Evolutionary conservation across 352 stramenopile species (phyloP).

Genomic region (Bremia lactucae): DNA sequence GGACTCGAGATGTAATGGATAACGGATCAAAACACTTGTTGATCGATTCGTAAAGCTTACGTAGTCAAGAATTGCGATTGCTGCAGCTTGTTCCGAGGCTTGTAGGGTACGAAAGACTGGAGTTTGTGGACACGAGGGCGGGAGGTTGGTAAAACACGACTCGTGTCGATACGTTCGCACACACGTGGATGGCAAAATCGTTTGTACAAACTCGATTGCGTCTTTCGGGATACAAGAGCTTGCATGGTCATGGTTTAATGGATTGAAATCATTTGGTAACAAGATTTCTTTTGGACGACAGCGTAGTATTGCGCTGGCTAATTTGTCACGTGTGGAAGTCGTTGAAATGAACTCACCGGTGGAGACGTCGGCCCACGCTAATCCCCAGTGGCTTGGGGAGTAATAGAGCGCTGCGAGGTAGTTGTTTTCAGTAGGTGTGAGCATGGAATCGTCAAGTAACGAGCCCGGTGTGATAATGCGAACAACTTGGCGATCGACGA

Average conservation of each 20-base stretch:
- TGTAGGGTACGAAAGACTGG: slow-evolving; percentile 12
- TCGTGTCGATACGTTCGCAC: slow-evolving; percentile 52
- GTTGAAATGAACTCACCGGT: slow-evolving; percentile 71
- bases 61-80: slow-evolving; percentile 53
- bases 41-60: slow-evolving; percentile 50
- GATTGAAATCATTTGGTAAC: slow-evolving; percentile 35
- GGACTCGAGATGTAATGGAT: slow-evolving; percentile 46
- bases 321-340: slow-evolving; percentile 39
- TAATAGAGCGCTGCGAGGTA: slow-evolving; percentile 53
- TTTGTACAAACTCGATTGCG: slow-evolving; percentile 21
- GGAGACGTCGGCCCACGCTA: slow-evolving; percentile 69
- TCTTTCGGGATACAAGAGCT: slow-evolving; percentile 16
- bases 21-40: slow-evolving; percentile 19
- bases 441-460: slow-evolving; percentile 68
- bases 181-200: slow-evolving; percentile 32
- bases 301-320: slow-evolving; percentile 44
- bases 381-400: slow-evolving; percentile 24
- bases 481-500: slow-evolving; percentile 71
- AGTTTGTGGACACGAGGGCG: too few relatives aligned
- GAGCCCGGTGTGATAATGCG: slow-evolving; percentile 67
- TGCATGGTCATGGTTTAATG: too few relatives aligned
- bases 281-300: slow-evolving; percentile 64
- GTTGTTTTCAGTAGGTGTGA: slow-evolving; percentile 68
- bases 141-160: slow-evolving; percentile 19
- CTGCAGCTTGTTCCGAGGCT: slow-evolving; percentile 24